Base-by-base conservation (phyloP, 2,329 filamentous ascomycete genomes). In the Colletotrichum camelliae region DNA sequence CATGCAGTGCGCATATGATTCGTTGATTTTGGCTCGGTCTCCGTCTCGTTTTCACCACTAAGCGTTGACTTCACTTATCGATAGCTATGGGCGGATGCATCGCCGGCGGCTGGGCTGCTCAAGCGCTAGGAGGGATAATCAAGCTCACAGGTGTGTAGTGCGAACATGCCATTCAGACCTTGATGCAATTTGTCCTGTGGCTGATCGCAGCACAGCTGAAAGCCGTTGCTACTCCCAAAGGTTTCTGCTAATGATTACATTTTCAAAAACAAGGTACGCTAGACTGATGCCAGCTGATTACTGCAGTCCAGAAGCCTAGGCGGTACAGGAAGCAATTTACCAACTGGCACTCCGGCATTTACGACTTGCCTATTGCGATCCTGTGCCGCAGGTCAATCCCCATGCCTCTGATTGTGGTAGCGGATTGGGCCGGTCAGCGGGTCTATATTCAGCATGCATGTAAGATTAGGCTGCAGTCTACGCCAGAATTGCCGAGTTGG, bases 401-500 rank as follows among this genome's bases (percentile, higher is more conserved):
- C 39, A 4, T 7, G 39, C 39, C 9, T 48, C 18, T 48, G 39
- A n/a, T 52, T 4, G 1, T 13, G 43, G 4, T 21, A 13, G 43
- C n/a, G 43, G 43, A 21, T 13, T 21, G 43, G 43, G 0, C 43
- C 10, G 6, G n/a, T 52, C 43, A 4, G 43, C n/a, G 43, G n/a
- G n/a, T 52, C 43, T 52, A 21, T 21, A 21, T 52, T 24, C n/a
- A 52, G n/a, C 43, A 24, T 52, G 43, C 43, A 52, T 52, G 43
- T 52, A 52, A n/a, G 43, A 52, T 52, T 52, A 52, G 43, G 43
- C 43, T 21, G 43, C 43, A 52, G 43, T 7, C 6, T 52, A 0
- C 43, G n/a, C n/a, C n/a, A 52, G 6, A 13, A 1, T 7, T 52
- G n/a, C n/a, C n/a, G n/a, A 21, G 1, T 21, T 13, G 0, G n/a